Evolutionary conservation across 208 protist genomes (phyloP).

Genomic region (Crithidia bombi): DNA sequence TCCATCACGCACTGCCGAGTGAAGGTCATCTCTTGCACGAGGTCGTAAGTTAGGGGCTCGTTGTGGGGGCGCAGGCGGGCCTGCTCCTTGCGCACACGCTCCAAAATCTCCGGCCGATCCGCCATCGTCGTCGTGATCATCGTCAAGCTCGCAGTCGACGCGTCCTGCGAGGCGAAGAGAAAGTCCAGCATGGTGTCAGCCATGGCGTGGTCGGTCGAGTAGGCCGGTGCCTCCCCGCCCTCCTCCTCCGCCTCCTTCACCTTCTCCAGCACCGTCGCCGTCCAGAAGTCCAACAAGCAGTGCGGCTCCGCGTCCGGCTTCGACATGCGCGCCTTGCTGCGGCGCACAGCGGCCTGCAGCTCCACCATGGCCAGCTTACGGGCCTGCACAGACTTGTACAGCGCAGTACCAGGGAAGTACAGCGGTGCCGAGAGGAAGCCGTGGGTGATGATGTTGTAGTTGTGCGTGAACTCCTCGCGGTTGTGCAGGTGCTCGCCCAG

Average conservation of each 20-base stretch:
- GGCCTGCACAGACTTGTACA: slow-evolving; percentile 91
- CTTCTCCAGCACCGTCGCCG: slow-evolving; percentile 69
- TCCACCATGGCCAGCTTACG: slow-evolving; percentile 86
- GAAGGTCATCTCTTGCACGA: slow-evolving; percentile 90
- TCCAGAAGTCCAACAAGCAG: slow-evolving; percentile 95
- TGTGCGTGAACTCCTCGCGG: slow-evolving; percentile 83
- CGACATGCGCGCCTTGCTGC: slow-evolving; percentile 77
- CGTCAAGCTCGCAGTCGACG: slow-evolving; percentile 84
- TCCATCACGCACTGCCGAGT: slow-evolving; percentile 88
- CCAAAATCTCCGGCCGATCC: slow-evolving; percentile 89
- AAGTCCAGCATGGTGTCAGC: slow-evolving; percentile 93
- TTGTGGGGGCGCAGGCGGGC: slow-evolving; percentile 71
- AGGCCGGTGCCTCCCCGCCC: slow-evolving; percentile 67
- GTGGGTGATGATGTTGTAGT: slow-evolving; percentile 94
- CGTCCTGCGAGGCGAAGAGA: slow-evolving; percentile 94
- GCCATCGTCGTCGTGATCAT: slow-evolving; percentile 89
- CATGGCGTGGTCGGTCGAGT: slow-evolving; percentile 85
- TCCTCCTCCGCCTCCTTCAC: slow-evolving; percentile 75
- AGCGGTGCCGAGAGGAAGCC: slow-evolving; percentile 93
- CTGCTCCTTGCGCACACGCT: slow-evolving; percentile 90
- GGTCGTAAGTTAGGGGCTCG: slow-evolving; percentile 81
- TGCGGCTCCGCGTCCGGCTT: slow-evolving; percentile 77
- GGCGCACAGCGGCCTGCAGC: slow-evolving; percentile 79
- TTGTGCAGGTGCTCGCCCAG: slow-evolving; percentile 91
- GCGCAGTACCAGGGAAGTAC: slow-evolving; percentile 90